Evolutionary conservation across 495 filamentous ascomycete species (phyloP).

Genomic region (Xylaria palmicola): DNA sequence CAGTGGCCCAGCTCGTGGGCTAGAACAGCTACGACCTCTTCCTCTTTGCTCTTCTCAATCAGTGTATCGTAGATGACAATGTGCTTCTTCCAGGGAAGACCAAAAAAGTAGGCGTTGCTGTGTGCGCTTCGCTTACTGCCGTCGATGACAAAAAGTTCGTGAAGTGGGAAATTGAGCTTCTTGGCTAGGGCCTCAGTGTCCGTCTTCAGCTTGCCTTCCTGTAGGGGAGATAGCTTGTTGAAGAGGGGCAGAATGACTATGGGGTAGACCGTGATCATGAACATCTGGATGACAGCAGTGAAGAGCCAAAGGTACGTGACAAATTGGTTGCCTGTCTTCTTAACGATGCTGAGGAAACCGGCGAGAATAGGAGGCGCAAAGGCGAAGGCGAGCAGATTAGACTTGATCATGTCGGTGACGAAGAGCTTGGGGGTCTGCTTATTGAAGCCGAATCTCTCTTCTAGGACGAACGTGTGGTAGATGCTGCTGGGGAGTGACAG

Average conservation of each 20-base stretch:
- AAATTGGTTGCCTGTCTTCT: slow-evolving; percentile 87
- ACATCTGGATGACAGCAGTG: slow-evolving; percentile 79
- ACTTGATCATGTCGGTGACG: slow-evolving; percentile 89
- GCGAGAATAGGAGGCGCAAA: slow-evolving; percentile 84
- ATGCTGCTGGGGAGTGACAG: slow-evolving; percentile 78
- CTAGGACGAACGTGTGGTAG: slow-evolving; percentile 92
- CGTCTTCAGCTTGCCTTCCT: slow-evolving; percentile 83
- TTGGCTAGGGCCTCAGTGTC: slow-evolving; percentile 81
- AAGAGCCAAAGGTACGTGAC: slow-evolving; percentile 98
- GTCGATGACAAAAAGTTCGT: slow-evolving; percentile 92
- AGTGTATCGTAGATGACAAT: slow-evolving; percentile 98
- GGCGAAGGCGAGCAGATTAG: slow-evolving; percentile 74
- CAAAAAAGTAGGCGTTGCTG: slow-evolving; percentile 98
- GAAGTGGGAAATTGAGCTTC: slow-evolving; percentile 84
- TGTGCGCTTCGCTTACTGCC: slow-evolving; percentile 96
- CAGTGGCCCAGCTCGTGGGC: slow-evolving; percentile 97
- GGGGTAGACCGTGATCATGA: slow-evolving; percentile 94
- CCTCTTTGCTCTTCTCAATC: slow-evolving; percentile 86
- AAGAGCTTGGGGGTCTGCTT: slow-evolving; percentile 91
- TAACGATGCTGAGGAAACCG: slow-evolving; percentile 85
- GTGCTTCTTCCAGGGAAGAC: slow-evolving; percentile 98
- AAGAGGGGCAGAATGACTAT: slow-evolving; percentile 92
- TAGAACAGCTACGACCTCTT: slow-evolving; percentile 92
- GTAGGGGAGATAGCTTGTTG: slow-evolving; percentile 94
- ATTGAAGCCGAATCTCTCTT: slow-evolving; percentile 98